Conservation (phyloP, 2,329 filamentous ascomycete genomes). For the Arthrobotrys iridis region DNA sequence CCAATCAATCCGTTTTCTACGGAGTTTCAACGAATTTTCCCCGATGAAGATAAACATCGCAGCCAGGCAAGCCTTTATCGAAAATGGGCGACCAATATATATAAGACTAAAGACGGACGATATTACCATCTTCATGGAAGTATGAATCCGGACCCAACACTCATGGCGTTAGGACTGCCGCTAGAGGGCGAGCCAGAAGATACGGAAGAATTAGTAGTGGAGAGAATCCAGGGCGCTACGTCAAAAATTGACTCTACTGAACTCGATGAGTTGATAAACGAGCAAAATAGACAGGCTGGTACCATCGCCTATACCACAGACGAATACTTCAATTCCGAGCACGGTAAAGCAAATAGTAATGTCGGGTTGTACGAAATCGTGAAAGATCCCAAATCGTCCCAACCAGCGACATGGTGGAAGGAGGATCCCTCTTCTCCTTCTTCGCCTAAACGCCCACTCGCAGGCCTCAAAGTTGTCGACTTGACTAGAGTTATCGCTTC, state of each 20-base stretch:
- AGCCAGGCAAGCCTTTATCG: slow-evolving; percentile 58
- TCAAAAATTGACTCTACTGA: slow-evolving; percentile 60
- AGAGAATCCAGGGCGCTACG: slow-evolving; percentile 60
- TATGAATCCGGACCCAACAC: slow-evolving; percentile 64
- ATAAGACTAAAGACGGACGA: slow-evolving; percentile 63
- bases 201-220: slow-evolving; percentile 59
- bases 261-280: slow-evolving; percentile 61
- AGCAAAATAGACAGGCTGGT: slow-evolving; percentile 62
- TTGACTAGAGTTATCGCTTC: slow-evolving; percentile 66
- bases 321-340: slow-evolving; percentile 61
- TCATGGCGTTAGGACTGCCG: slow-evolving; percentile 61
- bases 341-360: slow-evolving; percentile 63
- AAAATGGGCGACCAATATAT: slow-evolving; percentile 64
- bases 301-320: slow-evolving; percentile 62
- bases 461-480: slow-evolving; percentile 66
- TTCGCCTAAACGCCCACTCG: slow-evolving; percentile 62
- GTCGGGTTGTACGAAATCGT: slow-evolving; percentile 62
- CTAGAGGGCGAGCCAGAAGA: slow-evolving; percentile 57
- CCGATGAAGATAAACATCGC: slow-evolving; percentile 57
- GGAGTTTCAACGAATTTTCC: slow-evolving; percentile 53
- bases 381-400: slow-evolving; percentile 57
- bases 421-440: slow-evolving; percentile 56
- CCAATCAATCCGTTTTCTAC: slow-evolving; percentile 34
- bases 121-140: slow-evolving; percentile 65
- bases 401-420: slow-evolving; percentile 63